Conservation (phyloP, 805 yeast species). For the Candida suzukii region DNA sequence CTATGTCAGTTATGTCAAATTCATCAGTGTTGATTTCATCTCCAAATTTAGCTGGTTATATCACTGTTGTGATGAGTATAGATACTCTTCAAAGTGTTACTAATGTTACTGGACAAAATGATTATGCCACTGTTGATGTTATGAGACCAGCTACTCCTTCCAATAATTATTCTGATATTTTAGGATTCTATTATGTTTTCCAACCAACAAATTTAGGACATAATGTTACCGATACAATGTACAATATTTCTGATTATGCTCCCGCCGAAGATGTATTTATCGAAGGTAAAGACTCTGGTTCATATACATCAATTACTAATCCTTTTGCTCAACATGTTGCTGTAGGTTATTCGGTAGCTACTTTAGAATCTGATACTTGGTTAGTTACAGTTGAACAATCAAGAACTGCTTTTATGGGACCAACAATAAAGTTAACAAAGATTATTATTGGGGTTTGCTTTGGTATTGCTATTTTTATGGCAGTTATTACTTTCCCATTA, state of each 20-base stretch:
- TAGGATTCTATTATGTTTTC: conserved; percentile 35
- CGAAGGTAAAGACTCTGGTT: conserved; percentile 29
- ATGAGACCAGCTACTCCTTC: conserved; percentile 13
- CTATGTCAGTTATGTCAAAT: conserved; percentile 69
- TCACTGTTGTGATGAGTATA: conserved; percentile 52
- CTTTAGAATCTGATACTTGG: conserved; percentile 49
- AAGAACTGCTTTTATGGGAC: conserved; percentile 50
- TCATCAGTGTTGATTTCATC: conserved; percentile 58
- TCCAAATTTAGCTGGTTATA: conserved; percentile 61
- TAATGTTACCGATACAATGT: background rate
- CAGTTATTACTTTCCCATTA: conserved; percentile 70
- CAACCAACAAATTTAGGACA: conserved; percentile 22
- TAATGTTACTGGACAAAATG: conserved; percentile 35
- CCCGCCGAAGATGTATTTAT: conserved; percentile 18
- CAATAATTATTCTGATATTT: conserved; percentile 17
- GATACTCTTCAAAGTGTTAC: conserved; percentile 33
- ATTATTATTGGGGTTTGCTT: conserved; percentile 74
- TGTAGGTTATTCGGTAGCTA: conserved; percentile 46
- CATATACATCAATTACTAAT: conserved; percentile 28
- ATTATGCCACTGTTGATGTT: conserved; percentile 21
- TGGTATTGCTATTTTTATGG: conserved; percentile 69
- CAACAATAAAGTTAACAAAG: conserved; percentile 51
- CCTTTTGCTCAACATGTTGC: conserved; percentile 38
- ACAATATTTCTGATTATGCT: conserved; percentile 7
- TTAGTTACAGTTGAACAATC: conserved; percentile 66